A percentile compares a stretch with the other conserved stretches of the same genome.
phyloP scores from a whole-genome alignment of 2,329 filamentous ascomycete genomes.

The Bisporella sp. region DNA sequence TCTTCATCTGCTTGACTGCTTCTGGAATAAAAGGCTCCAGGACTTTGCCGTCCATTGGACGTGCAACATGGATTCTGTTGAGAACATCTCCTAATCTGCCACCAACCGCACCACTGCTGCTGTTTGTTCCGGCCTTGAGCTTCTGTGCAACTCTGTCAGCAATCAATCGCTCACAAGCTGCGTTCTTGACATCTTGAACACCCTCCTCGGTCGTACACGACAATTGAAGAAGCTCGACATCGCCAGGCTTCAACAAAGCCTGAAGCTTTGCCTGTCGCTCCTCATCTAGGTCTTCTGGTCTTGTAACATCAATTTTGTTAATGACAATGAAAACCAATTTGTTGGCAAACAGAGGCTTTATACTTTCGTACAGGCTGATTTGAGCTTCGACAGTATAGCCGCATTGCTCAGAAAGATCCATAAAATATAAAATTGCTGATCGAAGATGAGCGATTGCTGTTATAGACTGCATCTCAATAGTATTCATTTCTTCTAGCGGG shows the following conservation, averaged over 20 bases:
- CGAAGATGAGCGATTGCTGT: conserved; percentile 95
- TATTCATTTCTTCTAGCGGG: conserved; percentile 98
- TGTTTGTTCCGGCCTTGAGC: conserved; percentile 81
- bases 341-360: conserved; percentile 94
- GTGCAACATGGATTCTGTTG: conserved; percentile 92
- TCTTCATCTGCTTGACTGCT: conserved; percentile 69
- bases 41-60: conserved; percentile 73
- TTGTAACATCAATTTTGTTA: conserved; percentile 95
- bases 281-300: conserved; percentile 77
- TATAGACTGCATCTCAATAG: conserved; percentile 98
- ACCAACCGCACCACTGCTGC: conserved; percentile 66
- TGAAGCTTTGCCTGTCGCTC: conserved; percentile 74
- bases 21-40: conserved; percentile 87
- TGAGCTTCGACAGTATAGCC: conserved; percentile 91
- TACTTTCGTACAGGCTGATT: conserved; percentile 91
- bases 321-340: conserved; percentile 95
- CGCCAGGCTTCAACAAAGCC: conserved; percentile 72
- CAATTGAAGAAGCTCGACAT: conserved; percentile 87
- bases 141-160: conserved; percentile 93
- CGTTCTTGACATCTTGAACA: conserved; percentile 91
- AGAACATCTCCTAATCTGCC: conserved; percentile 85
- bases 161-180: conserved; percentile 85
- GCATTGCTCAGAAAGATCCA: conserved; percentile 95
- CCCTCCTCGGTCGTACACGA: conserved; percentile 95
- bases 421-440: conserved; percentile 94